Evolutionary conservation across 2,329 filamentous ascomycete genomes (phyloP).

Genomic region (Cordyceps farinosa): DNA sequence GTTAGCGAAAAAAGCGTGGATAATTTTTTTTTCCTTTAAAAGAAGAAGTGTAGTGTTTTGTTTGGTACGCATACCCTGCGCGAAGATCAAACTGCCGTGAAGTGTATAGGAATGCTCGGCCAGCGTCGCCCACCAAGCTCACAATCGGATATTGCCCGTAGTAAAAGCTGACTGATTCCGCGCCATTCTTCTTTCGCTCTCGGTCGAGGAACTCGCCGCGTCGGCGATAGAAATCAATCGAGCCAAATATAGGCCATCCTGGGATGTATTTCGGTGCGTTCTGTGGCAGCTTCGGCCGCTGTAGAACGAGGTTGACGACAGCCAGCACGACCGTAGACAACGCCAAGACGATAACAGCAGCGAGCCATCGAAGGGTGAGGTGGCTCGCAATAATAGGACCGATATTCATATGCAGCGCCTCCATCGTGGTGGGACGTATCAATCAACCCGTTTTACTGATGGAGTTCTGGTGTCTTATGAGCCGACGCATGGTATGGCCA

Average conservation of each 20-base stretch:
- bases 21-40: no score
- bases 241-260: slow-evolving; percentile 41
- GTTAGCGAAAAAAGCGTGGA: background rate
- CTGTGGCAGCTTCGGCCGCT: slow-evolving; percentile 24
- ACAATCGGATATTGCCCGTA: slow-evolving; percentile 44
- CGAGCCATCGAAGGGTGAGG: slow-evolving; percentile 23
- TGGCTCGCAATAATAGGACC: background rate
- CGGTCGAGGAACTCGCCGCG: slow-evolving; percentile 42
- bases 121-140: slow-evolving; percentile 40
- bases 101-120: slow-evolving; percentile 43
- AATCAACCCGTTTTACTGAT: no score
- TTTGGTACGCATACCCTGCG: slow-evolving; percentile 35
- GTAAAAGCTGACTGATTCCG: slow-evolving; percentile 48
- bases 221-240: slow-evolving; percentile 43
- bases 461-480: no score
- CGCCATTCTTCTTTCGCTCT: slow-evolving; percentile 27
- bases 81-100: slow-evolving; percentile 40
- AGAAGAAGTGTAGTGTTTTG: background rate
- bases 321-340: slow-evolving; percentile 26
- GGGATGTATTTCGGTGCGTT: slow-evolving; percentile 26
- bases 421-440: background rate
- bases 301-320: slow-evolving; percentile 25
- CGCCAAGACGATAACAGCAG: slow-evolving; percentile 29
- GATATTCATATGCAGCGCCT: background rate
- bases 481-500: no score